Evolutionary conservation across 2,329 filamentous ascomycete genomes (phyloP).

Genomic region (Claviceps quebecensis): DNA sequence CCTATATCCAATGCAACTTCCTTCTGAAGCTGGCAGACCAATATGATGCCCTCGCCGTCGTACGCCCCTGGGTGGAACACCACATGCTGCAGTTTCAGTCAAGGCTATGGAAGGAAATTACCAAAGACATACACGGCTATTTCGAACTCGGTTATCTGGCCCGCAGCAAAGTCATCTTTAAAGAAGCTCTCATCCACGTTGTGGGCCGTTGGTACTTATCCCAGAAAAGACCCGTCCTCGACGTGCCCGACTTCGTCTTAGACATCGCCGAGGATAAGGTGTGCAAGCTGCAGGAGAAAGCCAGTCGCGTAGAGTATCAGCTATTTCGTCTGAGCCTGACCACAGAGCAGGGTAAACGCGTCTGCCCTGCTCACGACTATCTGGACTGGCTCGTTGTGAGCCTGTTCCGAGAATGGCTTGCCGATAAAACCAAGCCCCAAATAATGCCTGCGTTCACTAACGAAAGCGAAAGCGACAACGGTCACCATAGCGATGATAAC

Average conservation of each 20-base stretch:
- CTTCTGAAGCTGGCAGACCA: slow-evolving; percentile 35
- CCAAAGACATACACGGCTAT: slow-evolving; percentile 88
- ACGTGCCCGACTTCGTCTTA: slow-evolving; percentile 40
- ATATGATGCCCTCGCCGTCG: no score
- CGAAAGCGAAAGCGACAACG: slow-evolving; percentile 5
- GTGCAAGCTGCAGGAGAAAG: no score
- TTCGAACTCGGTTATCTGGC: slow-evolving; percentile 79
- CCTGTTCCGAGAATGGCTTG: slow-evolving; percentile 46
- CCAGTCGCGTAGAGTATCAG: no score
- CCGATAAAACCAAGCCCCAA: slow-evolving; percentile 56
- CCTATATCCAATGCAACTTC: slow-evolving; percentile 87
- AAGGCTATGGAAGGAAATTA: slow-evolving; percentile 77
- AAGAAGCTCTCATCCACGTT: slow-evolving; percentile 82
- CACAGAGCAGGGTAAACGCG: slow-evolving; percentile 57
- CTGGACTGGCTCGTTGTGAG: slow-evolving; percentile 82
- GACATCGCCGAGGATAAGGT: no score
- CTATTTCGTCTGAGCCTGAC: no score
- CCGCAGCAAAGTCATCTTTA: slow-evolving; percentile 68
- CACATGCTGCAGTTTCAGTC: no score
- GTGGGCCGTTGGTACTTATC: slow-evolving; percentile 87
- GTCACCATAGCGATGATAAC: background rate
- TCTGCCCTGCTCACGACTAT: slow-evolving; percentile 35
- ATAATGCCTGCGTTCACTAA: slow-evolving; percentile 23
- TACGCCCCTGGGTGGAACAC: no score
- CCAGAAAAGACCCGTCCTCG: slow-evolving; percentile 60